phyloP scores from a whole-genome alignment of 2,329 filamentous ascomycete genomes.

The Aspergillus amoenus region DNA sequence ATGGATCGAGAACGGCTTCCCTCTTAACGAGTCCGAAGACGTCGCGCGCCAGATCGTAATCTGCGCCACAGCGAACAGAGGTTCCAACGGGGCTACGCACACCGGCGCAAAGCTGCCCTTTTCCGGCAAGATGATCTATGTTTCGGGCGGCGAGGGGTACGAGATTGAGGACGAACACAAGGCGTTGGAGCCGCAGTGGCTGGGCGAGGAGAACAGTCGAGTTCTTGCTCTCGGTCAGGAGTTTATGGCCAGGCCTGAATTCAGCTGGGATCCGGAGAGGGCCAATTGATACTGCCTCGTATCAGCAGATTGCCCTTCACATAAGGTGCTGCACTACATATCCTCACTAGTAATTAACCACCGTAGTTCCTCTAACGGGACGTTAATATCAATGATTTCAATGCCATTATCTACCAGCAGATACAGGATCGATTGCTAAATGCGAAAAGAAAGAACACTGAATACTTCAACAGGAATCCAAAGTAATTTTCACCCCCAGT shows the following conservation, averaged over 20 bases:
- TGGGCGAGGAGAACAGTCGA: constrained; percentile 1
- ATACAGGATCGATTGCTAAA: too few relatives aligned
- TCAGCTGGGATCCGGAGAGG: constrained; percentile 1
- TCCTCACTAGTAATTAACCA: neutral
- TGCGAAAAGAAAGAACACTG: too few relatives aligned
- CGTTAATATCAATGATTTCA: too few relatives aligned
- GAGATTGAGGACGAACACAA: constrained; percentile 4
- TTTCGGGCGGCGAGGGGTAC: constrained; percentile 1
- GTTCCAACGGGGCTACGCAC: neutral
- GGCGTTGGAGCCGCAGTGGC: neutral
- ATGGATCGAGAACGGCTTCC: neutral
- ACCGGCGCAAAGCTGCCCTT: neutral
- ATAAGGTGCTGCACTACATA: too few relatives aligned
- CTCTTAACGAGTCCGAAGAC: constrained; percentile 3
- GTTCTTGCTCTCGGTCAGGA: neutral
- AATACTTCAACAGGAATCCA: too few relatives aligned
- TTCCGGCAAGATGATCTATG: constrained; percentile 3
- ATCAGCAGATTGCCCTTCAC: too few relatives aligned
- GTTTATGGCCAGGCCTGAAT: neutral
- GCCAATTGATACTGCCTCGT: neutral
- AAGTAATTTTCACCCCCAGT: too few relatives aligned
- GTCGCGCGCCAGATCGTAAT: neutral
- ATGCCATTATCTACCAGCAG: too few relatives aligned
- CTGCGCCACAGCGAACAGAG: constrained; percentile 1
- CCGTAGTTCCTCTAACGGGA: too few relatives aligned